Evolutionary conservation across 345 rosid species (phyloP).

Genomic region (Noccaea caerulescens): DNA sequence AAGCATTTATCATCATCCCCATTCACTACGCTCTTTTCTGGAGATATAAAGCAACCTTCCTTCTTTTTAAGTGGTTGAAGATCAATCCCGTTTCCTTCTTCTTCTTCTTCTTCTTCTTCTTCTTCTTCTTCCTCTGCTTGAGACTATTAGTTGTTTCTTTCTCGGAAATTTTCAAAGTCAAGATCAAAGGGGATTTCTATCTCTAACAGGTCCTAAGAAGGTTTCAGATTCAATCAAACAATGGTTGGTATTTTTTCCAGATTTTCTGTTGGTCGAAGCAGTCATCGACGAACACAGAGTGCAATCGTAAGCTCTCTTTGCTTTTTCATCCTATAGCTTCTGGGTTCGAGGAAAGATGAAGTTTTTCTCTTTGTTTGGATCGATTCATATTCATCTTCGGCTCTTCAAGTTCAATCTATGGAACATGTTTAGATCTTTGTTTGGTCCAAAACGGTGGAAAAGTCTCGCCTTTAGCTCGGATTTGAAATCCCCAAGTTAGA

Average conservation of each 20-base stretch:
- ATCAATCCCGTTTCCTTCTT: slow-evolving; percentile 7
- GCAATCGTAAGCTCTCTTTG: slow-evolving; percentile 62
- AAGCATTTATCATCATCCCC: slow-evolving; percentile 24
- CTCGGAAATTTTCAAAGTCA: slow-evolving; percentile 13
- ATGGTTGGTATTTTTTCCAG: slow-evolving; percentile 97
- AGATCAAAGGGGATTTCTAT: slow-evolving; percentile 26
- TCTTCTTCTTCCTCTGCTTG: slow-evolving; percentile 16
- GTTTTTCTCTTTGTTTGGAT: neutral
- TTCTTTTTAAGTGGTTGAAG: slow-evolving; percentile 22
- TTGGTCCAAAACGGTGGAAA: slow-evolving; percentile 8
- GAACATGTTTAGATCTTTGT: slow-evolving; percentile 24
- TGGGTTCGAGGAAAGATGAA: neutral
- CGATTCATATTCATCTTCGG: neutral
- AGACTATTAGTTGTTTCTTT: slow-evolving; percentile 7
- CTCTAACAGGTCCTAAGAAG: neutral
- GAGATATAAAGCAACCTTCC: slow-evolving; percentile 35
- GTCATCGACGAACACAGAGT: slow-evolving; percentile 87
- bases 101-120: slow-evolving; percentile 16
- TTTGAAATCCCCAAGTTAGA: slow-evolving; percentile 15
- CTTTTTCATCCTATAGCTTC: neutral
- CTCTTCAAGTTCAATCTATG: slow-evolving; percentile 10
- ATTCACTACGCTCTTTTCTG: slow-evolving; percentile 22
- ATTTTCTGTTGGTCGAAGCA: slow-evolving; percentile 68
- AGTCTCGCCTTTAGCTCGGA: slow-evolving; percentile 22
- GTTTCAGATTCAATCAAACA: slow-evolving; percentile 32